These are phyloP conservation scores for Cubamyces lactineus DNA, from an alignment of 768 basidiomycete genomes.

Conservation along the genomic window DNA sequence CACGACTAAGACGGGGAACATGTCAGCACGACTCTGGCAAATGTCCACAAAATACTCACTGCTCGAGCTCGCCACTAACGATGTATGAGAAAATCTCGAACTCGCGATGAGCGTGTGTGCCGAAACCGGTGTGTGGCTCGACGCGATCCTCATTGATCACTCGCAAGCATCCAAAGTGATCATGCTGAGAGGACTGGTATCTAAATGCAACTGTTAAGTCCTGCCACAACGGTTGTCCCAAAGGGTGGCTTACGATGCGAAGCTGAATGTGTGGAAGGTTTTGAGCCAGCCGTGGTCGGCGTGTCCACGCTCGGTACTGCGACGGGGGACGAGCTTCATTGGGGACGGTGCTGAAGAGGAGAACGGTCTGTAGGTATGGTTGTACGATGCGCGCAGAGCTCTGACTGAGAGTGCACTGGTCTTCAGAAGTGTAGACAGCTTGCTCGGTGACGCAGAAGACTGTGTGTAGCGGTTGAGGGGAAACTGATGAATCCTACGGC, in stretches of 20 bases:
- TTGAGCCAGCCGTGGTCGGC: conserved; percentile 61
- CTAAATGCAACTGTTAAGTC: conserved; percentile 31
- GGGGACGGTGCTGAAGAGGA: conserved; percentile 1
- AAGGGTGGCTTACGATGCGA: conserved; percentile 55
- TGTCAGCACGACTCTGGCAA: not conserved
- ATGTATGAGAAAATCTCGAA: conserved; percentile 94
- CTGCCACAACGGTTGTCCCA: not conserved
- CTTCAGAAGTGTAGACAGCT: conserved; percentile 17
- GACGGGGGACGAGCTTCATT: conserved; percentile 39
- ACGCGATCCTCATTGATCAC: conserved; percentile 97
- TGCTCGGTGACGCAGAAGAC: not conserved
- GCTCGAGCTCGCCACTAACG: conserved; percentile 76
- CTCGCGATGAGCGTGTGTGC: conserved; percentile 79
- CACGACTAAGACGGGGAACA: conserved; percentile 55
- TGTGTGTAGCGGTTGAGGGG: not conserved
- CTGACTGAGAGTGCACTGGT: not conserved
- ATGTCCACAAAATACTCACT: conserved; percentile 50
- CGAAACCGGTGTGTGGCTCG: conserved; percentile 75
- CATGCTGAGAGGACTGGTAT: conserved; percentile 63
- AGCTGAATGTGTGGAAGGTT: conserved; percentile 74
- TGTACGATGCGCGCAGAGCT: not conserved
- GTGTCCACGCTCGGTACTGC: conserved; percentile 47
- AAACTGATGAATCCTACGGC: not conserved
- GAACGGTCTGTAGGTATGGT: not conserved
- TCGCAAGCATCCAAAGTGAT: conserved; percentile 72